These are phyloP conservation scores for Smittium culicis DNA, from an alignment of 371 early-diverging fungal species.

Conservation along the genomic window DNA sequence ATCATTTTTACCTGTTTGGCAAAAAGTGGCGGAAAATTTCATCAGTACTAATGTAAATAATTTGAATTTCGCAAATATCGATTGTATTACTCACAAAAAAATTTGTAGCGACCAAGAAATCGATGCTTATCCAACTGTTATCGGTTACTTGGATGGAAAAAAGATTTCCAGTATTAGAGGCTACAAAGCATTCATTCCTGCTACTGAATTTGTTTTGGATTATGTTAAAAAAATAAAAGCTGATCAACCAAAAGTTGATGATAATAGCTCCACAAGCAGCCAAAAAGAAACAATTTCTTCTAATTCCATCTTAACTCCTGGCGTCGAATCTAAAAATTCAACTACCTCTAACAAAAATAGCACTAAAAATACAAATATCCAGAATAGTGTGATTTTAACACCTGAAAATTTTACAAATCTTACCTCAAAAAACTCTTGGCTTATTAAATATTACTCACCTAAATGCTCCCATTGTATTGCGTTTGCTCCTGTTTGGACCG, in stretches of 20 bases:
- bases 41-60: conserved; percentile 14
- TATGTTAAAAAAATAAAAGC: neutral
- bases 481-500: neutral
- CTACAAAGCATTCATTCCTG: neutral
- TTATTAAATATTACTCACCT: neutral
- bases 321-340: no score
- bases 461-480: neutral
- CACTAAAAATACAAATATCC: no score
- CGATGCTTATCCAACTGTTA: neutral
- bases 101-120: neutral
- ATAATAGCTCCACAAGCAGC: neutral
- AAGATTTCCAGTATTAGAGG: neutral
- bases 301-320: no score
- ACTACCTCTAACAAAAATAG: no score
- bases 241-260: neutral
- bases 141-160: neutral
- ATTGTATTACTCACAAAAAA: neutral
- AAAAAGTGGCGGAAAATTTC: conserved; percentile 14
- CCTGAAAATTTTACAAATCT: no score
- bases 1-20: conserved; percentile 27
- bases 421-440: neutral
- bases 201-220: neutral
- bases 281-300: no score
- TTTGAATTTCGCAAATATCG: neutral
- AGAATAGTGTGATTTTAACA: no score